Base-by-base conservation (phyloP, 1,139 yeast species). In the Nakaseomyces nivariensis region DNA sequence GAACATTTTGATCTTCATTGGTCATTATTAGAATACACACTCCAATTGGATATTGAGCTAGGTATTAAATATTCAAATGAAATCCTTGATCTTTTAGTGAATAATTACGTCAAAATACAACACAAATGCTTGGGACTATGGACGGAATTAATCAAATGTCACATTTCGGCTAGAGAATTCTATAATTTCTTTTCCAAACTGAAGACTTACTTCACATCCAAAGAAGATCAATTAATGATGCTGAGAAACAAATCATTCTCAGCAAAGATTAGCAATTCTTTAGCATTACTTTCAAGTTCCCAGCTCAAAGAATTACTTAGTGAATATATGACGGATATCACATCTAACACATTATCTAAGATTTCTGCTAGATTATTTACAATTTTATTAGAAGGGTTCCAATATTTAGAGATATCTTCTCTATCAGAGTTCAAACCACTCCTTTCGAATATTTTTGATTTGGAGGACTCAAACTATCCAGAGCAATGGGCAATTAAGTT, bases 131-230 rank as follows among this genome's bases (percentile, higher is more conserved):
- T 56, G 5, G 50, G 51, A 1, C 59, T 78, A n/a, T 73, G 75
- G 46, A 58, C 63, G 2, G 67, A 70, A 27, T 55, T 82, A 13
- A 64, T 80, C 3, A 66, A 69, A 8, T 76, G 83, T 9, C 77
- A 74, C 58, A 69, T 73, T 4, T 75, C 71, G 56, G 82, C 82
- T 5, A 76, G 94, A 69, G 88, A 82, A 49, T 68, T 80, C 43
- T 67, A 66, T 8, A 64, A 66, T 4, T 83, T 84, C 55, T 69
- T 79, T 47, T 63, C 25, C 17, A 43, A 32, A 26, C 25, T 47
- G 25, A 46, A 41, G 26, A 25, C 13, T 3, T 42, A 47, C 13
- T 36, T 36, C 13, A 11, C 4, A n/a, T 5, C 6, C 5, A 6
- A 36, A 7, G 34, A 36, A 8, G 13, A 37, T 9, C 6, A n/a